These are phyloP conservation scores for Populus alba DNA, from an alignment of 345 rosid species.

Conservation along the genomic window DNA sequence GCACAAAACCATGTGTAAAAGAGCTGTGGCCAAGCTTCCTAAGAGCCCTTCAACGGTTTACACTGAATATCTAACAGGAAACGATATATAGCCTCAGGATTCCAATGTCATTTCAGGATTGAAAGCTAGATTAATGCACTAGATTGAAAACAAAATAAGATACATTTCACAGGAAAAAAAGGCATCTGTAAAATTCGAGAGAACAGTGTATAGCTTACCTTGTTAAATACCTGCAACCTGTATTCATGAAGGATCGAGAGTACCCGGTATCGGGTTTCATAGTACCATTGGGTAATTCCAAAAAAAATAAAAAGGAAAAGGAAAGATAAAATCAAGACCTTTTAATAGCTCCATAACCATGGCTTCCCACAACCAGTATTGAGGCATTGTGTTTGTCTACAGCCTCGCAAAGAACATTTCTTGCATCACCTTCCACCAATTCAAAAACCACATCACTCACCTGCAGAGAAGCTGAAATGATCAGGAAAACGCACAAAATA, in stretches of 20 bases:
- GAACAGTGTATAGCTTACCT: too few relatives aligned
- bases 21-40: neutral
- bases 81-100: too few relatives aligned
- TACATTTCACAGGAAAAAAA: neutral
- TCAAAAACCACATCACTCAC: slow-evolving; percentile 50
- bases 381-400: slow-evolving; percentile 86
- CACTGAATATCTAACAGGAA: neutral
- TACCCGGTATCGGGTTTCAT: too few relatives aligned
- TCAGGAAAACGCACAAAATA: neutral
- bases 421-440: slow-evolving; percentile 83
- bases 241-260: too few relatives aligned
- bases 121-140: neutral
- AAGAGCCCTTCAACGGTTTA: neutral
- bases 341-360: slow-evolving; percentile 95
- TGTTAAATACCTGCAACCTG: too few relatives aligned
- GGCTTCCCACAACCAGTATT: slow-evolving; percentile 86
- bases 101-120: too few relatives aligned
- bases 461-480: slow-evolving; percentile 32
- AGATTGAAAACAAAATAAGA: neutral
- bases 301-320: neutral
- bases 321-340: slow-evolving; percentile 34
- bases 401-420: slow-evolving; percentile 84
- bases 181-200: too few relatives aligned
- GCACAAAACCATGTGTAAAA: neutral
- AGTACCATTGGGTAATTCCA: neutral